Evolutionary conservation across 2,329 filamentous ascomycete species (phyloP).

Genomic region (Sclerotinia glacialis): DNA sequence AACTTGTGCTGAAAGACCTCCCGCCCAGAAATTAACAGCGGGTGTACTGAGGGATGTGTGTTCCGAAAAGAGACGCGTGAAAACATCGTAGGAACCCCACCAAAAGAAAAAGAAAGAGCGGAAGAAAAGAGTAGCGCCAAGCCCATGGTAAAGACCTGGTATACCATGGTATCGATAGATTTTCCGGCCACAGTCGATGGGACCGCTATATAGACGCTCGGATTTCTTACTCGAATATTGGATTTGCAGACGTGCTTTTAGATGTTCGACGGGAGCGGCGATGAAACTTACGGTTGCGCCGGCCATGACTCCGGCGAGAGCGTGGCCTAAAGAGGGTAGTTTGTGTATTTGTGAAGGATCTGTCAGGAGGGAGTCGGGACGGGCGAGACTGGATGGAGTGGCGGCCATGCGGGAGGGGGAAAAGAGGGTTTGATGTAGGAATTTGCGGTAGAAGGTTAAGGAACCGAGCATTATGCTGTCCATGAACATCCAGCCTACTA

Average conservation of each 20-base stretch:
- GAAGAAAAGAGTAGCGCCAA: constrained; percentile 82
- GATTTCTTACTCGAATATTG: constrained; percentile 83
- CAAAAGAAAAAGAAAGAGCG: constrained; percentile 94
- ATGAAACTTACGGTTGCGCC: constrained; percentile 90
- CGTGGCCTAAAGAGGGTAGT: constrained; percentile 78
- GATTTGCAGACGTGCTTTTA: constrained; percentile 91
- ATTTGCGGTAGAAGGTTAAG: constrained; percentile 80
- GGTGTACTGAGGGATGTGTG: constrained; percentile 71
- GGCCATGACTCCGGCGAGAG: constrained; percentile 80
- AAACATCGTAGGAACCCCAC: constrained; percentile 93
- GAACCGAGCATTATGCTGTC: constrained; percentile 88
- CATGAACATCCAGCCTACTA: constrained; percentile 99
- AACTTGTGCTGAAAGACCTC: constrained; percentile 85
- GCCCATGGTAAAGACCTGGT: constrained; percentile 78
- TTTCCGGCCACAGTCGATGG: constrained; percentile 77
- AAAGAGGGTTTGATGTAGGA: constrained; percentile 80
- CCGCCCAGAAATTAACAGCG: constrained; percentile 94
- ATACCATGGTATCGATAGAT: constrained; percentile 71
- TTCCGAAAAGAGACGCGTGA: constrained; percentile 65
- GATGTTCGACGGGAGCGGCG: constrained; percentile 89
- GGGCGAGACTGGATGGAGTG: constrained; percentile 30
- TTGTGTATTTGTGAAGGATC: constrained; percentile 43
- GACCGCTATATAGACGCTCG: constrained; percentile 78
- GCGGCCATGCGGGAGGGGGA: constrained; percentile 46
- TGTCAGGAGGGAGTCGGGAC: constrained; percentile 25